A percentile compares a stretch with the other conserved stretches of the same genome.
Evolutionary conservation across 305 asterid genomes (phyloP).

Genomic region (Fraxinus floribunda): DNA sequence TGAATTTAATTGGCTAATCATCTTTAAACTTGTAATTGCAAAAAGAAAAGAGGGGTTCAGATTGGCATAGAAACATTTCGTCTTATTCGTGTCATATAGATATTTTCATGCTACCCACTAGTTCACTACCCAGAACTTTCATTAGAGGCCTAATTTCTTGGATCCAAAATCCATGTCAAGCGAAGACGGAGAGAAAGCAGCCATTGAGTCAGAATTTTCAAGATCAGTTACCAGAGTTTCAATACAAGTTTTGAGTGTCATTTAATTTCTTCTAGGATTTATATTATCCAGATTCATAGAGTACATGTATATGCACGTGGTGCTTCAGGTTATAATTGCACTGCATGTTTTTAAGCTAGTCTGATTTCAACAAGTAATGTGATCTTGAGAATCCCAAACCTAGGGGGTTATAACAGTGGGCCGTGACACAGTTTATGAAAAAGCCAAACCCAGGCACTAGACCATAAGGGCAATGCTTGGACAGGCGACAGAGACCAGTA

Average conservation of each 20-base stretch:
- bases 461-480: background rate
- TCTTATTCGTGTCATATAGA: background rate
- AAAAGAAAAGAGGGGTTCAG: background rate
- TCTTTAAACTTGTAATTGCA: background rate
- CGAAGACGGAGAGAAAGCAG: background rate
- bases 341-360: background rate
- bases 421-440: background rate
- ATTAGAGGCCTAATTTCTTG: background rate
- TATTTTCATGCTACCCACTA: background rate
- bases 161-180: background rate
- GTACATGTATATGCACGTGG: background rate
- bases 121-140: background rate
- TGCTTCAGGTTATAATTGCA: background rate
- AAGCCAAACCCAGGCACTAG: background rate
- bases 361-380: background rate
- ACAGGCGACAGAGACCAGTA: background rate
- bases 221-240: background rate
- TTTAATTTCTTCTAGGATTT: conserved; percentile 3
- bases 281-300: background rate
- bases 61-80: background rate
- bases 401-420: background rate
- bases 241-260: background rate
- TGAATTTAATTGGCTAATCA: background rate
- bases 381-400: background rate
- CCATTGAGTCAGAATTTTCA: background rate